These are phyloP conservation scores for Arachnopeziza araneosa DNA, from an alignment of 2,329 filamentous ascomycete species.

Conservation along the genomic window DNA sequence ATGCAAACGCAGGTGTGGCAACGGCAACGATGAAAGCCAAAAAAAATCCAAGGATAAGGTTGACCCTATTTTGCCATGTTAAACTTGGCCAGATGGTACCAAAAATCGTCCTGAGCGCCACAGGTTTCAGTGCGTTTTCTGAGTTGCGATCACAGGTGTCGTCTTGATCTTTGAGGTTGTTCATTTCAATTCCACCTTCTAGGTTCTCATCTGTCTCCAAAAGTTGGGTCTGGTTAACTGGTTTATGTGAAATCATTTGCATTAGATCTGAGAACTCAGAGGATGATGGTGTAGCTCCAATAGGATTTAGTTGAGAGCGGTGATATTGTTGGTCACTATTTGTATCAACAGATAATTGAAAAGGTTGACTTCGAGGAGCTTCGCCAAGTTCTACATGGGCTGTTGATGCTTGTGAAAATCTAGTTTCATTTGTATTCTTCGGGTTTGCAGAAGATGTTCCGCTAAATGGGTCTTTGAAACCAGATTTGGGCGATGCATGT, in stretches of 20 bases:
- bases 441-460: neutral
- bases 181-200: neutral
- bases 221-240: neutral
- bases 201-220: neutral
- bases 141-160: neutral
- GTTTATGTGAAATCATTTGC: neutral
- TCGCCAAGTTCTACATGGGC: neutral
- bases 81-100: conserved; percentile 66
- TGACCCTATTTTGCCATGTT: conserved; percentile 41
- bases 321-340: neutral
- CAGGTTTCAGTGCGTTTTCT: neutral
- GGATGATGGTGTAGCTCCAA: neutral
- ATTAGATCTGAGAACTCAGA: neutral
- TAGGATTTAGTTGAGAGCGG: neutral
- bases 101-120: conserved; percentile 48
- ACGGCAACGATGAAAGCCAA: conserved; percentile 22
- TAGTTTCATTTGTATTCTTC: neutral
- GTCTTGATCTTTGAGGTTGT: neutral
- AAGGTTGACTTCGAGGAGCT: neutral
- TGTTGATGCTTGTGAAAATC: neutral
- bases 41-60: conserved; percentile 55
- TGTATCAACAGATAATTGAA: neutral
- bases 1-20: conserved; percentile 60
- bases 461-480: neutral
- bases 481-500: neutral